Evolutionary conservation across 1,284 basidiomycete genomes (phyloP), one percentile per base, ranked within the genome.

Genomic region (Lignosus rhinocerotis): DNA sequence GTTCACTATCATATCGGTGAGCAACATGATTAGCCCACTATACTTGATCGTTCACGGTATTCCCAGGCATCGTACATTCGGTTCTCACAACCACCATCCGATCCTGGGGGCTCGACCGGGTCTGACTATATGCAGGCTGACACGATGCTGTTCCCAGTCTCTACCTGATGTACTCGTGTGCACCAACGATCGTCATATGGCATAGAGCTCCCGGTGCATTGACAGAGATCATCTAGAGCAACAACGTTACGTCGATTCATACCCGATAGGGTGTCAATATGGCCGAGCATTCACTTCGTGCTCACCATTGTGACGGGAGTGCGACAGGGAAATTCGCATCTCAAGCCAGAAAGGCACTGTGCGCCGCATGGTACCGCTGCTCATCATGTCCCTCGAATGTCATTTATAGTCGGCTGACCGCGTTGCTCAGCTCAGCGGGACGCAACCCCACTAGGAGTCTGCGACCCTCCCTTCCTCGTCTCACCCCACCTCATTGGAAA

Each of bases 51-150:
- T 17, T 44, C 25, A 47, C 39, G 21, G 30, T 30, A 25, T 63
- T 63, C 62, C 57, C 62, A 63, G 56, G 59, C 17, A 3, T 11
- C 46, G 44, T 25, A 36, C 21, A n/a, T 6, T 49, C 56, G 56
- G 48, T 55, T 63, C 62, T 52, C 62, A 63, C 56, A 53, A 19
- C 12, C 39, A 16, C n/a, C n/a, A 36, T 19, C 39, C 39, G 43
- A 6, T 4, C 11, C 32, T 17, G 19, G 36, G 21, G 44, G 19
- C 8, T 32, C 17, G 7, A 14, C 16, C 19, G 32, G 9, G 10
- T 41, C 44, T 30, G 19, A 16, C 55, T 30, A 57, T 52, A 42
- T 25, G 19, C 10, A 48, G 55, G 5, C n/a, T 25, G 6, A 30
- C 25, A 39, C 16, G n/a, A 17, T n/a, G 36, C 41, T 42, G 44